Evolutionary conservation across 2,329 filamentous ascomycete genomes (phyloP), one percentile per base, ranked within the genome.

Genomic region (Ceratocystis eucalypticola): DNA sequence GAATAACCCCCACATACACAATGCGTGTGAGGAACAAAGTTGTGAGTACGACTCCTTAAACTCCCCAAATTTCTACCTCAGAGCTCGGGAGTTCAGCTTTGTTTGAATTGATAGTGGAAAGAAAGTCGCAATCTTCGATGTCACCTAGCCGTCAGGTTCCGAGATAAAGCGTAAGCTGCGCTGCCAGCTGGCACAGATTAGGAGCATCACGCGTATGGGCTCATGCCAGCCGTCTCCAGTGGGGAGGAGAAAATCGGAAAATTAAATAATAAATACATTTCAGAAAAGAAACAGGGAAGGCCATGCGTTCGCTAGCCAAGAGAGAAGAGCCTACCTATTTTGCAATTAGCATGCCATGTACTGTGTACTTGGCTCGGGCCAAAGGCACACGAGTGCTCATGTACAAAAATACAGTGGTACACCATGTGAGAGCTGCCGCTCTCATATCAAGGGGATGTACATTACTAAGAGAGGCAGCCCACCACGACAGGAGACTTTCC

Each of bases 101-200:
- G 22, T 17, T 25, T 59, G 53, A 59, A 59, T 37, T 3, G n/a
- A 59, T 4, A 8, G 12, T 30, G 4, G 5, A 7, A 15, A 17
- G 53, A 12, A 33, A 59, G 53, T 59, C 53, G 25, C 53, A 59
- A 59, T 59, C 53, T 59, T 59, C 53, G 33, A 59, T 59, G 53
- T 59, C 53, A 59, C 53, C 46, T 12, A 59, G 17, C 28, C 6
- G 53, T 17, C 53, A 59, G n/a, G 53, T 59, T 17, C 53, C 25
- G 53, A 59, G 4, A 8, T 20, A 12, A 10, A 37, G 46, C 46
- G 46, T 10, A 17, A n/a, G 46, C 15, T 59, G 53, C 8, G 25
- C n/a, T 59, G 53, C 10, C 25, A 59, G 53, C 25, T 59, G 53
- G n/a, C 25, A 20, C 45, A 48, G 17, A 12, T 28, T 28, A 28